Conservation (phyloP, 768 basidiomycete species). For the Trichaptum fuscoviolaceum region DNA sequence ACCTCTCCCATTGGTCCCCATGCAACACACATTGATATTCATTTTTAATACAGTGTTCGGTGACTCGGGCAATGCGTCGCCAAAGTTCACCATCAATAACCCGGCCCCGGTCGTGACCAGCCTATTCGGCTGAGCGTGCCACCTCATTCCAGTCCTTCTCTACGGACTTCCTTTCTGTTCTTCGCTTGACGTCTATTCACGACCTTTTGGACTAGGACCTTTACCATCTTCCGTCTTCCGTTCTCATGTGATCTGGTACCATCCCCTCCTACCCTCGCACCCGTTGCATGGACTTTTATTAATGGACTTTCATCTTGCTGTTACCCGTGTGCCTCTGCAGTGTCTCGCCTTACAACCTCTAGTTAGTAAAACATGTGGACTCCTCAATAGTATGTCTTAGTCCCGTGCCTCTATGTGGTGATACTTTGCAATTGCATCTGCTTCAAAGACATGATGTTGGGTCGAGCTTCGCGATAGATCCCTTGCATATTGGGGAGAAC, state of each 20-base stretch:
- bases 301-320: background rate
- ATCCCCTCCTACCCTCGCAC: no score
- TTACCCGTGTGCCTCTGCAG: background rate
- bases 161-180: no score
- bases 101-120: no score
- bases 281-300: background rate
- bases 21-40: background rate
- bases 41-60: constrained; percentile 26
- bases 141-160: no score
- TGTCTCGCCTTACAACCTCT: background rate
- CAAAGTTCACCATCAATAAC: constrained; percentile 31
- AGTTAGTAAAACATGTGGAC: constrained; percentile 1
- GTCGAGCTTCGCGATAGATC: no score
- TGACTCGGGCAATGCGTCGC: constrained; percentile 38
- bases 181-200: background rate
- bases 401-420: background rate
- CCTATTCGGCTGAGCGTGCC: background rate
- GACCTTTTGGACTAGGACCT: background rate
- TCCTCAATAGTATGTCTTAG: background rate
- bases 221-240: no score
- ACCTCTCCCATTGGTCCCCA: background rate
- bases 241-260: no score
- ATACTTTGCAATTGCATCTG: background rate
- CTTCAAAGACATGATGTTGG: no score
- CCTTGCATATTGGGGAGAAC: no score